These are phyloP conservation scores for Wallacemonas rigidus DNA, from an alignment of 208 protist species.

Conservation along the genomic window DNA sequence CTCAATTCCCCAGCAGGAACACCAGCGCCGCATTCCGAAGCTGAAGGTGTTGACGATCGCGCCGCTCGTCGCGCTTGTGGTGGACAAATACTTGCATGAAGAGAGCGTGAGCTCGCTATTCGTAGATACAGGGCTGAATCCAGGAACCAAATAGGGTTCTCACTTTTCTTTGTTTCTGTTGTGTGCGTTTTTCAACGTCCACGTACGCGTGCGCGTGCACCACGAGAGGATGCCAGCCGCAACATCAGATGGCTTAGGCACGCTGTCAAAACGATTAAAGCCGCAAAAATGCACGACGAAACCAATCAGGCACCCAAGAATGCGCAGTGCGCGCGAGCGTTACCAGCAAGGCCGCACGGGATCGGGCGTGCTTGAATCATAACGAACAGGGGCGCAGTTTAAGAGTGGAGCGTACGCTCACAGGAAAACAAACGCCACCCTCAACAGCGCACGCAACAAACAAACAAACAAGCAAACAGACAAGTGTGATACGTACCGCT, in stretches of 20 bases:
- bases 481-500: neutral
- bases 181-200: neutral
- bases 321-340: no score
- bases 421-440: no score
- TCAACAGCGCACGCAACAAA: neutral
- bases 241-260: no score
- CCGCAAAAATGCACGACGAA: no score
- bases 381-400: no score
- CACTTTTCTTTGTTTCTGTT: neutral
- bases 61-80: conserved; percentile 81
- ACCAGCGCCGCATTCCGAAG: conserved; percentile 72
- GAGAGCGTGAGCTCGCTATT: conserved; percentile 79
- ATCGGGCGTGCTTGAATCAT: no score
- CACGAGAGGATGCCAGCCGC: no score
- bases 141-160: conserved; percentile 4
- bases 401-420: no score
- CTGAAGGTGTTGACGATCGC: conserved; percentile 90
- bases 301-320: no score
- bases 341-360: no score
- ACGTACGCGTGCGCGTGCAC: no score
- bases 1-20: conserved; percentile 92
- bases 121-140: neutral
- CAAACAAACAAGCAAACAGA: neutral
- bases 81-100: conserved; percentile 70
- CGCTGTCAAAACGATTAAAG: no score